These are phyloP conservation scores for Arabidopsis suecica DNA, from an alignment of 345 rosid species.

Conservation along the genomic window DNA sequence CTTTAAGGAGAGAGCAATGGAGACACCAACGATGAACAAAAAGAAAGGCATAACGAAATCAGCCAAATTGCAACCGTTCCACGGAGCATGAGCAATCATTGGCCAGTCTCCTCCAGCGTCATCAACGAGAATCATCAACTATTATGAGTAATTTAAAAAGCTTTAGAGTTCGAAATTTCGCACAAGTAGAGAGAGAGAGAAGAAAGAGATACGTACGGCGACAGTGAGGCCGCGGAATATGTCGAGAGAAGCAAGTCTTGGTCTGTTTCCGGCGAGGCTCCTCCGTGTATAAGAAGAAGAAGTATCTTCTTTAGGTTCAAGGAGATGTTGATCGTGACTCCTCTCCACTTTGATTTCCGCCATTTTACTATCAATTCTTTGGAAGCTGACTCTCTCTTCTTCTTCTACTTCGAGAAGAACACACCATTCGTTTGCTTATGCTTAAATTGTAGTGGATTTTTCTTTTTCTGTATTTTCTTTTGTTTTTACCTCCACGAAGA, in stretches of 20 bases:
- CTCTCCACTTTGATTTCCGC: constrained; percentile 57
- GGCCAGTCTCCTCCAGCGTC: constrained; percentile 97
- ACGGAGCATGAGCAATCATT: constrained; percentile 77
- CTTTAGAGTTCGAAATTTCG: background rate
- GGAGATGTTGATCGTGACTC: constrained; percentile 46
- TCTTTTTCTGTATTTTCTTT: too few species aligned
- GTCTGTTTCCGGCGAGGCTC: constrained; percentile 43
- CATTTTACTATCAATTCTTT: constrained; percentile 44
- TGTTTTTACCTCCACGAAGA: too few species aligned
- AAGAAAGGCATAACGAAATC: constrained; percentile 98
- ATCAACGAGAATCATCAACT: constrained; percentile 93
- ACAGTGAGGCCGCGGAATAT: constrained; percentile 93
- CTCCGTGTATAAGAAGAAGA: constrained; percentile 32
- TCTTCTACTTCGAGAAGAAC: background rate
- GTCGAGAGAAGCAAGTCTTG: constrained; percentile 72
- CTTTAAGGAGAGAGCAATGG: constrained; percentile 87
- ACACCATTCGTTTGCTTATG: background rate
- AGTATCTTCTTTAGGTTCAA: constrained; percentile 41
- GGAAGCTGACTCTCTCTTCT: background rate
- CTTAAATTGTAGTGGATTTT: too few species aligned
- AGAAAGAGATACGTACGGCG: constrained; percentile 54
- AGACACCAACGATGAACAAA: constrained; percentile 86
- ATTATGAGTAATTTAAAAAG: background rate
- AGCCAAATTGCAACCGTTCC: constrained; percentile 92
- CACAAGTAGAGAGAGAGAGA: constrained; percentile 2